Base-by-base conservation (phyloP, 2,329 filamentous ascomycete genomes). In the Penicillium sp. region DNA sequence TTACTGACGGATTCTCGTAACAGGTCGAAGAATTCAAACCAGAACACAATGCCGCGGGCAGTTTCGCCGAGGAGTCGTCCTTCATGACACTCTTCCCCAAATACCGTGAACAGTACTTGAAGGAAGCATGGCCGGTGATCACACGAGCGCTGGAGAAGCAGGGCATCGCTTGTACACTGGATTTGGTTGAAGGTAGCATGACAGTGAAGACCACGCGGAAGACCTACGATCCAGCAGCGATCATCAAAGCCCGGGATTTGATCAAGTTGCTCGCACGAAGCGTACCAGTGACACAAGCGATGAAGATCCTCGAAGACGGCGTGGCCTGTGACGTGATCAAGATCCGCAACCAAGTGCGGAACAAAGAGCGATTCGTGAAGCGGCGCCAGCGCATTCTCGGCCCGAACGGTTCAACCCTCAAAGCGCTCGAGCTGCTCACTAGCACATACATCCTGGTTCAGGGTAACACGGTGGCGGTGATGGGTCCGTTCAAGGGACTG, bases 321-420 rank as follows among this genome's bases (percentile, higher is more conserved):
- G 78, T 91, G 42, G 90, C 90, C 10, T 90, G 87, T 75, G 93
- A 98, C 70, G 85, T 98, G 51, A 91, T 98, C 75, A 97, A 96
- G 76, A 94, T 96, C 61, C 80, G 89, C 54, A 91, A 82, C 64
- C 77, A 96, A 42, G 88, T 97, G 26, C 79, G 87, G 55, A 96
- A 91, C 71, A 96, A 96, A 71, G 90, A 97, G 58, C 82, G 89
- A 50, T 98, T 97, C 63, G 87, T 95, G 45, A 98, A 98, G 76
- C 79, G 93, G 49, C 81, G 93, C 43, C 93, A 98, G 72, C 79
- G 93, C 49, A 93, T 98, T 51, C 77, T 98, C 22, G 93, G 93
- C 0, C 90, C 91, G 15, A 87, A 88, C 57, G 93, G 91, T 33
- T 88, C 86, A 43, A 98, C 93, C 2, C 77, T 98, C 46, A 97